phyloP scores from a whole-genome alignment of 768 basidiomycete species.

The Auriscalpium microsporum region DNA sequence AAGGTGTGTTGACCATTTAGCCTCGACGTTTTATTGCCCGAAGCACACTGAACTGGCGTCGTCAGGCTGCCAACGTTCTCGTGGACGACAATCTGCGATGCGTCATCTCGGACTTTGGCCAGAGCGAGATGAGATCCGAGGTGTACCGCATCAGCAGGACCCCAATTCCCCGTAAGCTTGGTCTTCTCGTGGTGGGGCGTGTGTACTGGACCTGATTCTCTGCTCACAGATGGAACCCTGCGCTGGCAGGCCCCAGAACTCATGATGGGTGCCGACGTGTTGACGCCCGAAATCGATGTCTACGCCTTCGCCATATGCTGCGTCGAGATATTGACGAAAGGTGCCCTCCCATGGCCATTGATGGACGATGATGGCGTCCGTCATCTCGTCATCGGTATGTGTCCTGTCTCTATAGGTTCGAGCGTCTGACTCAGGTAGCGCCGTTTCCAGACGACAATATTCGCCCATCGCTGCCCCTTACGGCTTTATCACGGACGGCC shows the following conservation, averaged over 20 bases:
- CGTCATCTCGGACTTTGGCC: conserved; percentile 77
- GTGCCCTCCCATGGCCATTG: conserved; percentile 49
- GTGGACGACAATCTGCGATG: conserved; percentile 60
- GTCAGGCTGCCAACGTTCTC: conserved; percentile 67
- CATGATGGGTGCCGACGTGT: conserved; percentile 35
- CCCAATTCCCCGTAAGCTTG: conserved; percentile 21
- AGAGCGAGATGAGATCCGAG: conserved; percentile 72
- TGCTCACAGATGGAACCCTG: conserved; percentile 37
- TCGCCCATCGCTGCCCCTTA: conserved; percentile 29
- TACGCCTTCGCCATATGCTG: conserved; percentile 65
- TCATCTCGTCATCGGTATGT: conserved; percentile 40
- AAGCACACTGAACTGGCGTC: no score
- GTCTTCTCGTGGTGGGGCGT: neutral
- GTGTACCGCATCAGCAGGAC: conserved; percentile 51
- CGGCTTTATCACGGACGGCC: conserved; percentile 25
- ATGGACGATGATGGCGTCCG: conserved; percentile 44
- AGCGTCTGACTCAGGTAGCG: no score
- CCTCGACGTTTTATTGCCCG: neutral
- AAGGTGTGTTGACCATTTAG: conserved; percentile 39
- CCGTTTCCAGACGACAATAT: conserved; percentile 15
- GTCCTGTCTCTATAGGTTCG: neutral
- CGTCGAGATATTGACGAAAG: conserved; percentile 54
- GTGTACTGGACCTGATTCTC: conserved; percentile 1
- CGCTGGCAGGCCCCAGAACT: conserved; percentile 71
- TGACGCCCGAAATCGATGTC: conserved; percentile 53